phyloP scores from a whole-genome alignment of 805 yeast genomes.

The Lachancea nothofagi region DNA sequence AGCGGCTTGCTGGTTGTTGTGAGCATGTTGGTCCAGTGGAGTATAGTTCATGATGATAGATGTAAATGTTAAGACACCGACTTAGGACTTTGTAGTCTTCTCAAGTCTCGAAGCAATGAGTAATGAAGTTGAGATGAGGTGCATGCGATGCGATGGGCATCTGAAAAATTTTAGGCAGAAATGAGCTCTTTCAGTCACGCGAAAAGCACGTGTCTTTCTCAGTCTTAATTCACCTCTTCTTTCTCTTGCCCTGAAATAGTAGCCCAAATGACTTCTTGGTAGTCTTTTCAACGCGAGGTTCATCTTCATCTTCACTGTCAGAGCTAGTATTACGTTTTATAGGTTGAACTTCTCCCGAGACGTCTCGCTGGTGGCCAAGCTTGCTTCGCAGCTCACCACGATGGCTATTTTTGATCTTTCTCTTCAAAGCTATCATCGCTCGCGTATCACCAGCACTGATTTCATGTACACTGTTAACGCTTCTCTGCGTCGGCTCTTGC shows the following conservation, averaged over 20 bases:
- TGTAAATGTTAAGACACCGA: background rate
- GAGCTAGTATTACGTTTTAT: no score
- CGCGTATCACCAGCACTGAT: conserved; percentile 30
- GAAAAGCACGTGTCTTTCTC: no score
- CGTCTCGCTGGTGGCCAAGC: background rate
- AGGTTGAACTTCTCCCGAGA: no score
- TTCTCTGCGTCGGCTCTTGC: conserved; percentile 1
- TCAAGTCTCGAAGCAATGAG: no score
- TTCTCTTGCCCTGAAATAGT: conserved; percentile 22
- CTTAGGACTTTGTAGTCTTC: background rate
- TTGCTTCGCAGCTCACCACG: conserved; percentile 11
- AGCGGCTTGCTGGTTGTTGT: conserved; percentile 43
- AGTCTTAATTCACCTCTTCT: no score
- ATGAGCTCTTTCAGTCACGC: no score
- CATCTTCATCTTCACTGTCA: conserved; percentile 18
- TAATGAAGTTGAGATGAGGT: conserved; percentile 6
- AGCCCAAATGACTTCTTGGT: conserved; percentile 26
- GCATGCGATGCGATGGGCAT: conserved; percentile 20
- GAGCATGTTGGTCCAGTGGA: conserved; percentile 35
- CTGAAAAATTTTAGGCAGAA: conserved; percentile 17
- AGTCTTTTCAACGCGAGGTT: conserved; percentile 14
- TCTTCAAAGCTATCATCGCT: conserved; percentile 33
- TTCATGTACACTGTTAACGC: conserved; percentile 16
- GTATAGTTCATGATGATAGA: conserved; percentile 32
- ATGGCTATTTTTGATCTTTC: conserved; percentile 27